Conservation (phyloP, 176 grass and related monocot species). For the Phyllostachys edulis region DNA sequence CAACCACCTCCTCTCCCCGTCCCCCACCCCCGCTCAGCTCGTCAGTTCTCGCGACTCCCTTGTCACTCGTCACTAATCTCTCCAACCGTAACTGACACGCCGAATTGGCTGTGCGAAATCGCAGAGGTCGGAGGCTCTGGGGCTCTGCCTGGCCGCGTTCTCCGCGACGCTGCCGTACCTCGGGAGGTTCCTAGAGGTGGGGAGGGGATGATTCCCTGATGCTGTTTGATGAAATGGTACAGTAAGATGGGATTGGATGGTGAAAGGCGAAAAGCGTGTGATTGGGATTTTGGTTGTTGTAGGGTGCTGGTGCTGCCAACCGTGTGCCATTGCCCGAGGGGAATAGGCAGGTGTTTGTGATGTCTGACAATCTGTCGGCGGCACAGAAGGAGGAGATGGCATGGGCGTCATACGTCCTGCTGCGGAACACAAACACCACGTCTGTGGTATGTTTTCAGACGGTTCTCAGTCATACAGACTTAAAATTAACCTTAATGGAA, state of each 20-base stretch:
- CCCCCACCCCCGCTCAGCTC: slow-evolving; percentile 65
- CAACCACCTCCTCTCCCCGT: slow-evolving; percentile 73
- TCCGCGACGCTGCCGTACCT: slow-evolving; percentile 77
- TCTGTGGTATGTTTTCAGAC: slow-evolving; percentile 62
- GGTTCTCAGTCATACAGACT: not conserved
- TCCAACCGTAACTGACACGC: not conserved
- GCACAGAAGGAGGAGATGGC: slow-evolving; percentile 73
- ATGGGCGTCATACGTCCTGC: slow-evolving; percentile 77
- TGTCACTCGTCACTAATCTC: not conserved
- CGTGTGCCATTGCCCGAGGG: slow-evolving; percentile 61
- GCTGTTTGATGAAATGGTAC: not conserved
- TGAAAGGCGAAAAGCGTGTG: not conserved
- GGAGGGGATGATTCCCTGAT: not conserved
- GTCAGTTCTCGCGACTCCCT: slow-evolving; percentile 33
- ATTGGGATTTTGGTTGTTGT: slow-evolving; percentile 22
- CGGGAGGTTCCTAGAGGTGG: slow-evolving; percentile 84
- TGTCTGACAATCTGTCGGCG: slow-evolving; percentile 56
- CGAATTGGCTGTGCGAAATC: slow-evolving; percentile 19
- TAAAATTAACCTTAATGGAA: not conserved
- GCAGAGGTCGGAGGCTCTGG: slow-evolving; percentile 79
- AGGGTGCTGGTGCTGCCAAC: slow-evolving; percentile 70
- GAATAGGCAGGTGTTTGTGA: slow-evolving; percentile 69
- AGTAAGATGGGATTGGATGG: not conserved
- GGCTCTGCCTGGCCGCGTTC: slow-evolving; percentile 76
- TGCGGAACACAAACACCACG: slow-evolving; percentile 81